Evolutionary conservation across 805 yeast species (phyloP).

Genomic region (Saccharomycopsis guyanensis): DNA sequence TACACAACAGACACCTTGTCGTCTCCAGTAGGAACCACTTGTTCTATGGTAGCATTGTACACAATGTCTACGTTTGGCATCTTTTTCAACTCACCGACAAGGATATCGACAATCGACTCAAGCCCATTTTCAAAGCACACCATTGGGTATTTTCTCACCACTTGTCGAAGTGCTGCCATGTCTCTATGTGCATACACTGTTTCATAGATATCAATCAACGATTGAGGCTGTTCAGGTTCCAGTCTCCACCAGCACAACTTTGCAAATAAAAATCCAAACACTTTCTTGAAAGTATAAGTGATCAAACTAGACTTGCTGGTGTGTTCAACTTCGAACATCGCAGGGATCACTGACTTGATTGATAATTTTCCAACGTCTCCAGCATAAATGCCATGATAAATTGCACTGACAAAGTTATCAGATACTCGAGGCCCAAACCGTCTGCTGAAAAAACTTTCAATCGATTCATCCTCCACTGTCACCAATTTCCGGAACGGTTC

Average conservation of each 20-base stretch:
- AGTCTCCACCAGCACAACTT: too few relatives aligned
- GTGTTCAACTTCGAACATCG: slow-evolving; percentile 43
- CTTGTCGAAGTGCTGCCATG: slow-evolving; percentile 33
- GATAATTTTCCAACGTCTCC: slow-evolving; percentile 69
- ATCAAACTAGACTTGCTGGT: slow-evolving; percentile 1
- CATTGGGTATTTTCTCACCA: slow-evolving; percentile 42
- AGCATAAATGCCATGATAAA: slow-evolving; percentile 85
- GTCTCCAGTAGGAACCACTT: slow-evolving; percentile 20
- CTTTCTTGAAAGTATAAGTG: slow-evolving; percentile 1
- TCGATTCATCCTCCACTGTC: slow-evolving; percentile 53
- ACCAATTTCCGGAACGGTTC: background rate
- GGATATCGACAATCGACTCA: slow-evolving; percentile 40
- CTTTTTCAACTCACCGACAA: slow-evolving; percentile 32
- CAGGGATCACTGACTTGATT: slow-evolving; percentile 14
- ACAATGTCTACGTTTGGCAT: slow-evolving; percentile 36
- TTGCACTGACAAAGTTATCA: slow-evolving; percentile 63
- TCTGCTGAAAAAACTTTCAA: slow-evolving; percentile 57
- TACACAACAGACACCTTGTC: slow-evolving; percentile 22
- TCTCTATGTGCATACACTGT: slow-evolving; percentile 30
- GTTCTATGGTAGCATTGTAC: slow-evolving; percentile 23
- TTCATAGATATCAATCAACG: slow-evolving; percentile 12
- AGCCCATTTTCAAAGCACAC: slow-evolving; percentile 51
- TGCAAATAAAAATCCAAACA: slow-evolving; percentile 5
- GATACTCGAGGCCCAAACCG: slow-evolving; percentile 50
- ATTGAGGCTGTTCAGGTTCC: background rate